Base-by-base conservation (phyloP, 495 filamentous ascomycete species). In the Podospora australis region DNA sequence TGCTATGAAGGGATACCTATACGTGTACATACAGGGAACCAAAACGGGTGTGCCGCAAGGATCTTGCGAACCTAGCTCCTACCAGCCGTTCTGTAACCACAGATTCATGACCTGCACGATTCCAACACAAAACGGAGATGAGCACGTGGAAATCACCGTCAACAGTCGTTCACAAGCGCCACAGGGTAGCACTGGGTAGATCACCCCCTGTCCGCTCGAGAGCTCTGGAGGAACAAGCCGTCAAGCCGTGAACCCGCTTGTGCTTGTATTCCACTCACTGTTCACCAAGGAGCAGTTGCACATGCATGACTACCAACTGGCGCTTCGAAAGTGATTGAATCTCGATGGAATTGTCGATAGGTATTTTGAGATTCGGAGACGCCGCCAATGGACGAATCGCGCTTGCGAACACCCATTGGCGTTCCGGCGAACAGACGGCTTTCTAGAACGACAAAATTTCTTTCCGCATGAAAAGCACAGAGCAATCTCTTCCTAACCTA, bases 11-110 rank as follows among this genome's bases (percentile, higher is more conserved):
- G n/a, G n/a, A n/a, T n/a, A n/a, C n/a, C n/a, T n/a, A n/a, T n/a
- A n/a, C n/a, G n/a, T n/a, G n/a, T n/a, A n/a, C n/a, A n/a, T n/a
- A n/a, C 32, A 53, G 49, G 43, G 29, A 26, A 36, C 7, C 30
- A 16, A 17, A 36, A 13, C 14, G 2, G 6, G 23, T 10, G 30
- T n/a, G 6, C 16, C 6, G 16, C 48, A 20, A 17, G 47, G 38
- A 43, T 49, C 38, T 49, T 43, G 47, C 20, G 42, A 44, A 20
- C 10, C 14, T 17, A n/a, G n/a, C n/a, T n/a, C n/a, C n/a, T n/a
- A n/a, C n/a, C n/a, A n/a, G n/a, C n/a, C n/a, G n/a, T n/a, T n/a
- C n/a, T n/a, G n/a, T n/a, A n/a, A n/a, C n/a, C n/a, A n/a, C n/a
- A n/a, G n/a, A n/a, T n/a, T n/a, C n/a, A n/a, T n/a, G n/a, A n/a